These are phyloP conservation scores for Metschnikowia similis DNA, from an alignment of 805 yeast species.

Conservation along the genomic window DNA sequence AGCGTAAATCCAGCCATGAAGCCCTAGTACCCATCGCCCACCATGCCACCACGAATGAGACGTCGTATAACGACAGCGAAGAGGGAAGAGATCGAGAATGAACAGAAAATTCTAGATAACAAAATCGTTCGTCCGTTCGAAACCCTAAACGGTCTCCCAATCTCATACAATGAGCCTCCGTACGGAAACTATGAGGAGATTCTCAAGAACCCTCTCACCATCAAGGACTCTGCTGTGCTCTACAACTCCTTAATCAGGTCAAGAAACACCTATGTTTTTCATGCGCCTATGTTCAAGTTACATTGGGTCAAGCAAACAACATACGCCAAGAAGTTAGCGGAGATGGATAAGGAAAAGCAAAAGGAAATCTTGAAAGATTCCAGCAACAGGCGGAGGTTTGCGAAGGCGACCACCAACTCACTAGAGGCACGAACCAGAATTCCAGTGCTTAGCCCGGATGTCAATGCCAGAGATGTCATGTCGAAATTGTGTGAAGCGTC, in stretches of 20 bases:
- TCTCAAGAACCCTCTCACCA: conserved; percentile 60
- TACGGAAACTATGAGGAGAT: conserved; percentile 45
- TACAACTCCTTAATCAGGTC: conserved; percentile 72
- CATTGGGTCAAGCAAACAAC: conserved; percentile 76
- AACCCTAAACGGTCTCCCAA: conserved; percentile 61
- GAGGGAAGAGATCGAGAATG: conserved; percentile 39
- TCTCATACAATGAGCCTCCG: conserved; percentile 62
- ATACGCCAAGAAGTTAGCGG: conserved; percentile 44
- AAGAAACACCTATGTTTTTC: conserved; percentile 52
- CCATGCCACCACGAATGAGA: conserved; percentile 42
- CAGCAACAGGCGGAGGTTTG: conserved; percentile 15
- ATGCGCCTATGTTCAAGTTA: conserved; percentile 66
- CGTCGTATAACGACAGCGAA: conserved; percentile 41
- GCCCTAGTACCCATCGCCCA: neutral
- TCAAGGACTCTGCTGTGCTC: conserved; percentile 68
- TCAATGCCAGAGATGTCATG: conserved; percentile 78
- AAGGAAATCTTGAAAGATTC: conserved; percentile 15
- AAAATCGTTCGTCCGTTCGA: conserved; percentile 58
- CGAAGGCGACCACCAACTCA: conserved; percentile 18
- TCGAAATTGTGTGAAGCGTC: conserved; percentile 77
- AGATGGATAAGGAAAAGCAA: conserved; percentile 27
- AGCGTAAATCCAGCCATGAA: neutral
- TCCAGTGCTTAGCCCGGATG: conserved; percentile 36
- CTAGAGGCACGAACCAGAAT: conserved; percentile 20
- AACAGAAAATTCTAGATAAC: conserved; percentile 33